A percentile compares a stretch with the other conserved stretches of the same genome.
Evolutionary conservation across 1,284 basidiomycete species (phyloP).

Genomic region (Chiua sp.): DNA sequence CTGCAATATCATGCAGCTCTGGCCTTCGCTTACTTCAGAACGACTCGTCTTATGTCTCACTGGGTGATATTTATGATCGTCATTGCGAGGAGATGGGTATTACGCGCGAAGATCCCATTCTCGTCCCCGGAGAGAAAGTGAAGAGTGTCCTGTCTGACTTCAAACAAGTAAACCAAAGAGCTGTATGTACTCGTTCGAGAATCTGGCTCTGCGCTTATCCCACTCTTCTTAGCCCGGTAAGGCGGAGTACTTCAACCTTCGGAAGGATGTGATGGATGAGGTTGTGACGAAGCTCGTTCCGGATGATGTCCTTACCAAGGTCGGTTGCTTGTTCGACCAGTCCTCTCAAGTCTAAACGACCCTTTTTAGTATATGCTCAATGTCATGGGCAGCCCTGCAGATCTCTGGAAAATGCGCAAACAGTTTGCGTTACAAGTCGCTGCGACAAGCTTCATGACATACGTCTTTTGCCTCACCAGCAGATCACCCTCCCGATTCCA

Average conservation of each 20-base stretch:
- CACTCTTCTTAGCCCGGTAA: conserved; percentile 56
- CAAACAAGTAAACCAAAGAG: conserved; percentile 53
- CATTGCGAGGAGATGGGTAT: conserved; percentile 84
- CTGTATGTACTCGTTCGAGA: conserved; percentile 44
- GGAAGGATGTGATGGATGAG: conserved; percentile 95
- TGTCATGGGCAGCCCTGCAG: conserved; percentile 84
- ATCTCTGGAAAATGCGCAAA: conserved; percentile 98
- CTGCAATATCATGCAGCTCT: conserved; percentile 86
- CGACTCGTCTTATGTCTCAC: conserved; percentile 88
- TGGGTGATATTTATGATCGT: conserved; percentile 95
- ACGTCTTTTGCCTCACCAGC: conserved; percentile 85
- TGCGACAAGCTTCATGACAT: conserved; percentile 92
- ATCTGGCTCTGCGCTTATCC: neutral
- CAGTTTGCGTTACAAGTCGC: conserved; percentile 95
- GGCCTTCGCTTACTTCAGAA: conserved; percentile 89
- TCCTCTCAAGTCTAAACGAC: conserved; percentile 4
- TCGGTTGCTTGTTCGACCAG: conserved; percentile 45
- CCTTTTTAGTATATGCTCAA: conserved; percentile 84
- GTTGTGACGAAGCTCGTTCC: conserved; percentile 90
- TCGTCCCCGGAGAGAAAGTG: conserved; percentile 85
- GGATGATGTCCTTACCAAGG: conserved; percentile 86
- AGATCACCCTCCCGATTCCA: conserved; percentile 89
- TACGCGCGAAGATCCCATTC: conserved; percentile 87
- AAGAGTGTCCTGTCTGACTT: conserved; percentile 71
- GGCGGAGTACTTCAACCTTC: conserved; percentile 72